Conservation (phyloP, 2,329 filamentous ascomycete genomes). For the Aspergillus sp. region DNA sequence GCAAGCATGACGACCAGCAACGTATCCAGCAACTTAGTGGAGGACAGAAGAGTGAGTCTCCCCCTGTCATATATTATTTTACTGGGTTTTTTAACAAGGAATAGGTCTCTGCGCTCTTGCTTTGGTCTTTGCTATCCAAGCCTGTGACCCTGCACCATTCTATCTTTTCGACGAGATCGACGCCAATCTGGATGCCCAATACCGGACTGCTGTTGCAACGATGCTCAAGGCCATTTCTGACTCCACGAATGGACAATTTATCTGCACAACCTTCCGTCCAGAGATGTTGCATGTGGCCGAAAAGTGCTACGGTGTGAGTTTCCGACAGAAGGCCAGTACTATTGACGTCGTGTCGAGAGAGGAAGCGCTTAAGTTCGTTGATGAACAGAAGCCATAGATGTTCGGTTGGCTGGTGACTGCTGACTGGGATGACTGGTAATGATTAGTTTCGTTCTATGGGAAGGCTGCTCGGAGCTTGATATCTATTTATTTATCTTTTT, state of each 20-base stretch:
- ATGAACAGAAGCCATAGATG: conserved; percentile 65
- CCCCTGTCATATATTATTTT: background rate
- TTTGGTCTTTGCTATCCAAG: conserved; percentile 97
- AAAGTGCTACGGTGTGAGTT: conserved; percentile 96
- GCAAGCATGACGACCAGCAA: conserved; percentile 96
- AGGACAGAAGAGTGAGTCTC: conserved; percentile 85
- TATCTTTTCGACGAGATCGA: conserved; percentile 99
- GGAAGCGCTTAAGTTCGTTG: conserved; percentile 89
- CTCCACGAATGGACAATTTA: conserved; percentile 71
- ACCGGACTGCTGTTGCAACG: conserved; percentile 89
- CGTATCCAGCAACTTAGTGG: conserved; percentile 95
- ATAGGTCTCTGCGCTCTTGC: conserved; percentile 91
- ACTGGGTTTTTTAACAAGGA: conserved; percentile 11
- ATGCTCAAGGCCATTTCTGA: conserved; percentile 77
- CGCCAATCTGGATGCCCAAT: conserved; percentile 96
- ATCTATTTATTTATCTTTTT: background rate
- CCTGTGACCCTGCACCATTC: conserved; percentile 94
- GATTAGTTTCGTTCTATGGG: conserved; percentile 15
- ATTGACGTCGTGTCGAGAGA: conserved; percentile 88
- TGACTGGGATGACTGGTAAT: conserved; percentile 15
- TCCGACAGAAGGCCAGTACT: conserved; percentile 84
- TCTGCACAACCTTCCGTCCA: conserved; percentile 96
- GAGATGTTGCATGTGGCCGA: conserved; percentile 95
- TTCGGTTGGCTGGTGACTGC: conserved; percentile 4
- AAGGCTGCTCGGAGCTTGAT: conserved; percentile 1